phyloP scores from a whole-genome alignment of 805 yeast species.

The Huiozyma sinensis region DNA sequence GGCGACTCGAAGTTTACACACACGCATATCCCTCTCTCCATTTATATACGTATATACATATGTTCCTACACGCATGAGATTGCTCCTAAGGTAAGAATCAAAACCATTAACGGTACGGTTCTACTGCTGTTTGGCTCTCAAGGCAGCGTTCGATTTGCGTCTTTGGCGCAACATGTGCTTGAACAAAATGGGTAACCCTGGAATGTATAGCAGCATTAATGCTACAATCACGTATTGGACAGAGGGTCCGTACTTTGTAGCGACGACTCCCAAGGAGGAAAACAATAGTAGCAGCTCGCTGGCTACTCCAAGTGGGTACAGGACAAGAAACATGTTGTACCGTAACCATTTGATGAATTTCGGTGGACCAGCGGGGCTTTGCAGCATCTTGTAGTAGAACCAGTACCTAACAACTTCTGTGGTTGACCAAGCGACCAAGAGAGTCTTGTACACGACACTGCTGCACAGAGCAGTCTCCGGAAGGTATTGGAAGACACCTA shows the following conservation, averaged over 20 bases:
- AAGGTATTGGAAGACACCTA: conserved; percentile 68
- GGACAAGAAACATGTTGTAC: conserved; percentile 68
- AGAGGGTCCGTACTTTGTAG: conserved; percentile 35
- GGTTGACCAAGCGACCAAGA: conserved; percentile 79
- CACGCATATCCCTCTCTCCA: too few relatives aligned
- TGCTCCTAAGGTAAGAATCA: background rate
- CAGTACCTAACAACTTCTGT: conserved; percentile 89
- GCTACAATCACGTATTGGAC: conserved; percentile 47
- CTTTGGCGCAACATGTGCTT: conserved; percentile 87
- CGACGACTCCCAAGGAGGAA: conserved; percentile 65
- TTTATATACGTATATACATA: background rate
- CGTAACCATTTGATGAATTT: conserved; percentile 63
- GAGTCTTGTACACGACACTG: conserved; percentile 48
- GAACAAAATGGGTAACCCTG: conserved; percentile 78
- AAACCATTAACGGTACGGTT: background rate
- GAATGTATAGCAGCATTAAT: conserved; percentile 59
- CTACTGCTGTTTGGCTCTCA: conserved; percentile 9
- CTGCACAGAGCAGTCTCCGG: conserved; percentile 52
- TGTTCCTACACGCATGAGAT: background rate
- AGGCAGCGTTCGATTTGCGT: conserved; percentile 52
- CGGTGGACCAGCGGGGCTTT: conserved; percentile 35
- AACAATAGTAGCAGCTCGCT: conserved; percentile 67
- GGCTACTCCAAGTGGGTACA: conserved; percentile 90
- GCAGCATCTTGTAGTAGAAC: conserved; percentile 41
- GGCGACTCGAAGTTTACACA: too few relatives aligned